Base-by-base conservation (phyloP, 495 filamentous ascomycete species). In the Hypoxylon lenormandii region DNA sequence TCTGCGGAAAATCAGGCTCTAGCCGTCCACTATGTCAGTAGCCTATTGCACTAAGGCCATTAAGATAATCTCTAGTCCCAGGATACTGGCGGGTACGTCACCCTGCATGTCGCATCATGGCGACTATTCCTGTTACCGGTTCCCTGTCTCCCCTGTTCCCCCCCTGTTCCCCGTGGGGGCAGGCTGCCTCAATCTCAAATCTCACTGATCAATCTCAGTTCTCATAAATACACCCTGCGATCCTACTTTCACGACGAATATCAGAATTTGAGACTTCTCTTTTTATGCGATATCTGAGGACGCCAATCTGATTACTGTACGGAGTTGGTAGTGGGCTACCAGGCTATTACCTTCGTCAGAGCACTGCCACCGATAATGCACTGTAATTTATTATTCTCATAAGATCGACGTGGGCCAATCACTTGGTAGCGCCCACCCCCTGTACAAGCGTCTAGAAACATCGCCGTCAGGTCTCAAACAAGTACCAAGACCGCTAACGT, bases 101-200 rank as follows among this genome's bases (percentile, higher is more conserved):
- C 48, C 12, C 43, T 48, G 60, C 60, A 55, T 60, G 57, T 60
- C 57, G 57, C 57, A 60, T 36, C 46, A 60, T 51, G 4, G 23
- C 13, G 43, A 42, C 46, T 22, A 50, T 47, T 33, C 19, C 48
- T n/a, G 50, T 18, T 19, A 3, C 36, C 18, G 23, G n/a, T 26
- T 26, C 23, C 23, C 23, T 26, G 23, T 26, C 23, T 5, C 5
- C 23, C 23, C 23, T 26, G n/a, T n/a, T n/a, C n/a, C 19, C 11
- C 15, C 45, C 59, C 16, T 55, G 33, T 28, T 28, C 61, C 52
- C 61, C 61, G 37, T 46, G 42, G 52, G 61, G 61, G 19, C 61
- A 30, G 61, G 61, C 61, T 54, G 61, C 53, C 61, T 65, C 61
- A 57, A 26, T 46, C 43, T 40, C 42, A n/a, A 53, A 38, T n/a